phyloP scores from a whole-genome alignment of 352 stramenopile species.

The Pythium coloratum region DNA sequence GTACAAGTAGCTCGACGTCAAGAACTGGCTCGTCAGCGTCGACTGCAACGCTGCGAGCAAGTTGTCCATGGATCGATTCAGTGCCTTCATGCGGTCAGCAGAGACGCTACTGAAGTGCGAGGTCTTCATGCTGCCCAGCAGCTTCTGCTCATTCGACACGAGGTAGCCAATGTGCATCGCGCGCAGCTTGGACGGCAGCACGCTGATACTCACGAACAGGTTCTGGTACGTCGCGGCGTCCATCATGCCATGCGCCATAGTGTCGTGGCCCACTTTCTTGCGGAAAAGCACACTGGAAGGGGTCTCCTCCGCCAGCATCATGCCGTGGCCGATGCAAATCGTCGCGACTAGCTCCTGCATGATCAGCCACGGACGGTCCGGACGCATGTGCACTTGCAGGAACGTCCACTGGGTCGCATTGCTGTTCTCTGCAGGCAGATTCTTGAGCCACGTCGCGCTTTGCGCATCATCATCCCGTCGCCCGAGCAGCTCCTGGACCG shows the following conservation, averaged over 20 bases:
- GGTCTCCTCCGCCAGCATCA: slow-evolving; percentile 59
- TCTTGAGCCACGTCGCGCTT: slow-evolving; percentile 53
- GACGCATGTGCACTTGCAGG: slow-evolving; percentile 66
- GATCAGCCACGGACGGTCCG: slow-evolving; percentile 68
- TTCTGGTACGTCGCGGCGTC: slow-evolving; percentile 70
- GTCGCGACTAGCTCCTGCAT: slow-evolving; percentile 82
- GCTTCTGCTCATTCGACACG: slow-evolving; percentile 62
- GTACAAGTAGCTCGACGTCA: slow-evolving; percentile 71
- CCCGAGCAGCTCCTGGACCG: slow-evolving; percentile 30
- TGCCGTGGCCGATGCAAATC: slow-evolving; percentile 73
- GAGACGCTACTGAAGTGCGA: slow-evolving; percentile 39
- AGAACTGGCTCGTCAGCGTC: slow-evolving; percentile 63
- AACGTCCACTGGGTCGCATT: slow-evolving; percentile 69
- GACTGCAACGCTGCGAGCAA: slow-evolving; percentile 69
- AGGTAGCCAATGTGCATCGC: slow-evolving; percentile 69
- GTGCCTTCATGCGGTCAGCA: slow-evolving; percentile 35
- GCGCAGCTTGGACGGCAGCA: slow-evolving; percentile 76
- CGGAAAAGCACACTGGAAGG: slow-evolving; percentile 66
- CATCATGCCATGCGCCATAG: slow-evolving; percentile 63
- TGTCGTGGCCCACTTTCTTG: slow-evolving; percentile 63
- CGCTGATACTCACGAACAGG: slow-evolving; percentile 68
- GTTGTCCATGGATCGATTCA: slow-evolving; percentile 62
- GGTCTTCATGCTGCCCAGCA: slow-evolving; percentile 58
- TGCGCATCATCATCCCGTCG: slow-evolving; percentile 14
- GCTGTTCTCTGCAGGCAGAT: slow-evolving; percentile 52